Evolutionary conservation across 352 stramenopile species (phyloP).

Genomic region (Phytophthora cactorum): DNA sequence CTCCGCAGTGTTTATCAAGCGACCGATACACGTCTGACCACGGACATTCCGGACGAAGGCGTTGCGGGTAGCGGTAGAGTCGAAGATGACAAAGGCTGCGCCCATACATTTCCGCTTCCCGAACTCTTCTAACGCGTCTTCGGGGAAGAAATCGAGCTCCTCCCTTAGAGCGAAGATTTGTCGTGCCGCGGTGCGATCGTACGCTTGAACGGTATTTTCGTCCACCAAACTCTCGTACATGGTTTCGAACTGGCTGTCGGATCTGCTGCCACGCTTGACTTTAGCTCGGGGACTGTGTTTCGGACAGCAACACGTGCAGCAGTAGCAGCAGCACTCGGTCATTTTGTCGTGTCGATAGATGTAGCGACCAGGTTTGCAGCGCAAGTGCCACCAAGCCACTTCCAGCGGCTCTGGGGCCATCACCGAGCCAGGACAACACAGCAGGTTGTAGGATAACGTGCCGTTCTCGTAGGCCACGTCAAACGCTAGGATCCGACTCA

Average conservation of each 20-base stretch:
- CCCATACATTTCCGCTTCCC: slow-evolving; percentile 61
- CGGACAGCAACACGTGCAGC: slow-evolving; percentile 49
- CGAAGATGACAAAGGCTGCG: slow-evolving; percentile 78
- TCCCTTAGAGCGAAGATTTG: slow-evolving; percentile 52
- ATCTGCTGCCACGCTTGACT: slow-evolving; percentile 19
- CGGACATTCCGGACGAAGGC: slow-evolving; percentile 62
- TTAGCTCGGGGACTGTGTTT: slow-evolving; percentile 34
- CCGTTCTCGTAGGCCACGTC: slow-evolving; percentile 61
- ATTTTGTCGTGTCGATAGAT: slow-evolving; percentile 47
- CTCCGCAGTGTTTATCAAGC: slow-evolving; percentile 45
- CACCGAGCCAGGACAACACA: slow-evolving; percentile 69
- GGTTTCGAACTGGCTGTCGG: slow-evolving; percentile 31
- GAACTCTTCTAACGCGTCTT: slow-evolving; percentile 71
- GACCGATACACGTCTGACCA: slow-evolving; percentile 47
- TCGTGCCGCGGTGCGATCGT: slow-evolving; percentile 22
- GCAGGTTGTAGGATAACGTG: slow-evolving; percentile 68
- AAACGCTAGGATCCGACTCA: slow-evolving; percentile 63
- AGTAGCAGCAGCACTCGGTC: slow-evolving; percentile 48
- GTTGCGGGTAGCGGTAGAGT: slow-evolving; percentile 62
- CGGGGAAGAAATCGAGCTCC: slow-evolving; percentile 76
- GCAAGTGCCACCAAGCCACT: slow-evolving; percentile 48
- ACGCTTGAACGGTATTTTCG: slow-evolving; percentile 27
- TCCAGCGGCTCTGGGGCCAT: slow-evolving; percentile 52
- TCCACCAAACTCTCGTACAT: slow-evolving; percentile 39
- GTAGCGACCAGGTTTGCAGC: slow-evolving; percentile 70